Conservation (phyloP, 169 alveolate species). For the Amoebophrya sp. region DNA sequence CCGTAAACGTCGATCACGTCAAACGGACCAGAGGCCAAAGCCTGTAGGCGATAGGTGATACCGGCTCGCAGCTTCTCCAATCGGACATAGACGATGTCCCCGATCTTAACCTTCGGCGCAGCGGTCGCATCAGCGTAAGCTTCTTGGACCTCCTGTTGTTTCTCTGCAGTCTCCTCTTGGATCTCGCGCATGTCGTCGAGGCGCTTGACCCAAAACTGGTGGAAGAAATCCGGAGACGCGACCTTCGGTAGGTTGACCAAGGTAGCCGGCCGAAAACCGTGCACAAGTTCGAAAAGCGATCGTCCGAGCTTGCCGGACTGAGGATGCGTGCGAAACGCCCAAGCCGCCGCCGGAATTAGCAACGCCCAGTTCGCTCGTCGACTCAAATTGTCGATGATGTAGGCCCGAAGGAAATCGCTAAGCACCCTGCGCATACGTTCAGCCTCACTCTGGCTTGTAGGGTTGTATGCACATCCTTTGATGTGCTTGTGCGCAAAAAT, state of each 20-base stretch:
- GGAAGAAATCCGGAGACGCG: background rate
- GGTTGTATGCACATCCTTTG: background rate
- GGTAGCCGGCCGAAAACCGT: background rate
- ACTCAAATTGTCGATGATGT: background rate
- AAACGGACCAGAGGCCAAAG: background rate
- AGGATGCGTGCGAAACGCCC: background rate
- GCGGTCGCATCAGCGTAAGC: background rate
- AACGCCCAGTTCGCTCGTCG: background rate
- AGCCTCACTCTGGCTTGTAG: background rate
- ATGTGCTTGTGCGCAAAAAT: background rate
- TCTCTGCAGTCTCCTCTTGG: background rate
- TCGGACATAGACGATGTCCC: background rate
- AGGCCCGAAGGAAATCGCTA: background rate
- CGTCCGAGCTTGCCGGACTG: background rate
- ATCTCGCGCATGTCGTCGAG: background rate
- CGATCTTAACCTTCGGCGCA: background rate
- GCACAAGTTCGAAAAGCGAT: background rate
- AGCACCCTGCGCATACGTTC: background rate
- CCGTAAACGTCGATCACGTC: background rate
- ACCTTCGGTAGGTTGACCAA: background rate
- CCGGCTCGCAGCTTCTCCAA: background rate
- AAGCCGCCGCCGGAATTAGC: background rate
- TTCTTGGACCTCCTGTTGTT: background rate
- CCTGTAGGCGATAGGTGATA: background rate
- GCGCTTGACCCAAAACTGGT: background rate